Evolutionary conservation across 1,284 basidiomycete species (phyloP), one percentile per base, ranked within the genome.

Genomic region (Microbotryum saponariae): DNA sequence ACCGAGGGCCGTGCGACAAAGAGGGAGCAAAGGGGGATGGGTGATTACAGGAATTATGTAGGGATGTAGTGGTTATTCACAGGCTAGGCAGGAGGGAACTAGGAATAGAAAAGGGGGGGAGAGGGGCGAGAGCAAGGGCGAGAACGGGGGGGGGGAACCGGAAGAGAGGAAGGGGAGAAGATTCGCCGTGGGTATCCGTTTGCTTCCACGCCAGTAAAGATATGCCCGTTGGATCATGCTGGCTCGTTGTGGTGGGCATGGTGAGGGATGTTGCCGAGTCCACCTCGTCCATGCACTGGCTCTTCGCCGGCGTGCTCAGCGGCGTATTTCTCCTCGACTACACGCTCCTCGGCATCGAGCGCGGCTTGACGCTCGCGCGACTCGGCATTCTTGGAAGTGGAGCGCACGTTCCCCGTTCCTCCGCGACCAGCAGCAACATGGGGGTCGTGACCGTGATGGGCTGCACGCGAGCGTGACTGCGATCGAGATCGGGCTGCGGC

Each of bases 401-500:
- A 21, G 16, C 51, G 54, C 2, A 68, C 63, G 55, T 68, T 68
- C 4, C 66, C 66, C 6, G 60, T 25, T 9, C 66, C 66, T 2
- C 66, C 66, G 12, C 66, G 59, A 0, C 66, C 66, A 8, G 52
- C 20, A 6, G 61, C 50, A 52, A 61, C 47, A 9, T 61, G 61
- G 10, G 51, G 25, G 29, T 65, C 66, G 21, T 63, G 56, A 23
- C 66, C 66, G 61, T 65, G 61, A 55, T 65, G 61, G 3, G 29
- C 44, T 8, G 57, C 57, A 21, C 66, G 59, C 20, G 48, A 51
- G 50, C 66, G 58, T 4, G 61, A 63, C 20, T 61, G 66, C 6
- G 66, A 68, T 16, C 63, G 61, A 4, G 66, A 68, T 3, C 66
- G 59, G 18, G 66, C 66, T 18, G 46, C 61, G 12, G 49, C 66